Base-by-base conservation (phyloP, 371 early-diverging fungal species). In the Gilbertella persicaria region DNA sequence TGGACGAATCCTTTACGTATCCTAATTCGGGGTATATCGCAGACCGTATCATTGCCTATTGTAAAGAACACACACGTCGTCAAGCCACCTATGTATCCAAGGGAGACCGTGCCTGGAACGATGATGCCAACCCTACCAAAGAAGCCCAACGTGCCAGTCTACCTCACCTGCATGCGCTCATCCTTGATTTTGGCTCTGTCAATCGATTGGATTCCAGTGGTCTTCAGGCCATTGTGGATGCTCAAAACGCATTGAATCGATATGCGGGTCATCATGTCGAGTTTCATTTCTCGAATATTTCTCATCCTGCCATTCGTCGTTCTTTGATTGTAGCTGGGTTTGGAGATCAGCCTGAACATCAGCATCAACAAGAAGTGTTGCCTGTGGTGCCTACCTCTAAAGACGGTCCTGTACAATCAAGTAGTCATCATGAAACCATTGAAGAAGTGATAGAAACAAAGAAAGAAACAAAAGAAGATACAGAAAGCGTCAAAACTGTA, bases 1-100 rank as follows among this genome's bases (percentile, higher is more conserved):
- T 84, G 9, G 80, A 83, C 20, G 88, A 90, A 55, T 74, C 84
- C 5, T 58, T 90, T 13, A 82, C 83, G 0, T 90, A 86, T 59
- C 89, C 89, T 30, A 90, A 90, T 64, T 73, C 86, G 29, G 48
- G 70, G 25, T 87, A 69, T 62, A 54, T 83, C 44, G 60, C 74
- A 6, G 74, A 78, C 19, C 64, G 64, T 17, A 67, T 83, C n/a
- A 69, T 81, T 26, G 29, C 51, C n/a, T 72, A 77, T 41, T 69
- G 66, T 33, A 75, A 73, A 20, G 19, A 54, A 0, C 54, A 59
- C 14, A 75, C 79, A 2, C 64, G 69, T 14, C 65, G 73, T 8
- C 42, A 50, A 37, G 58, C 58, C 7, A 51, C 36, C 4, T 26
- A 44, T 5, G 13, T 64, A 3, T 52, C 38, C 19, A 74, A 74